Evolutionary conservation across 2,329 filamentous ascomycete genomes (phyloP).

Genomic region (Colletotrichum graminicola): DNA sequence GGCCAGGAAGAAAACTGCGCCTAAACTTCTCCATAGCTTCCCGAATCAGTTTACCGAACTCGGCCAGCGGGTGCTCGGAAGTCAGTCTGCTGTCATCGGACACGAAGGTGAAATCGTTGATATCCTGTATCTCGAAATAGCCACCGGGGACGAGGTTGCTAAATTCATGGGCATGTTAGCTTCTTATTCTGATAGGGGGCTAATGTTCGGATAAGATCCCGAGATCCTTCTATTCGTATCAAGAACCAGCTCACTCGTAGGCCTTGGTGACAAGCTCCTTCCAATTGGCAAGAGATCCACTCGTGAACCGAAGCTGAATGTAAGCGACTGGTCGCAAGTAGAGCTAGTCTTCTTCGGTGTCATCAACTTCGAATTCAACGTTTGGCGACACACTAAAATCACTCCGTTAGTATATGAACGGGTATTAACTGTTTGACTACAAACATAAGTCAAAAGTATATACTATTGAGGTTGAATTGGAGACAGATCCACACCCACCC

Average conservation of each 20-base stretch:
- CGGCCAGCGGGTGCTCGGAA: background rate
- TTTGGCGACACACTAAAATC: constrained; percentile 56
- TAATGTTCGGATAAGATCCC: accelerated
- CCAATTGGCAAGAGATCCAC: constrained; percentile 46
- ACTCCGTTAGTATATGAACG: constrained; percentile 46
- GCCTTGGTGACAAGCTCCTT: constrained; percentile 26
- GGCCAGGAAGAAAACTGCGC: background rate
- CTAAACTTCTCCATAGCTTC: background rate
- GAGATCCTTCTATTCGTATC: background rate
- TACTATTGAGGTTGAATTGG: constrained; percentile 55
- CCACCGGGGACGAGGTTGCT: background rate
- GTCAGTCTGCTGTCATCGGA: background rate
- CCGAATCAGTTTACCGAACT: background rate
- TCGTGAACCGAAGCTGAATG: constrained; percentile 50
- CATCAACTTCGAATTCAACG: constrained; percentile 56
- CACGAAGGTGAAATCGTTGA: background rate
- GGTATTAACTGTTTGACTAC: constrained; percentile 42
- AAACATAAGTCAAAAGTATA: constrained; percentile 18
- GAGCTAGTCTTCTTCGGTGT: constrained; percentile 50
- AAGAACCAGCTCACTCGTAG: background rate
- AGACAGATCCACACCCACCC: constrained; percentile 55
- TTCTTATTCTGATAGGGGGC: background rate
- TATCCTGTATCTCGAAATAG: constrained; percentile 48
- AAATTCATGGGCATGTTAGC: background rate
- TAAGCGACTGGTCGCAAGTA: constrained; percentile 50